phyloP scores from a whole-genome alignment of 805 yeast species.

The Kluyveromyces wickerhamii region DNA sequence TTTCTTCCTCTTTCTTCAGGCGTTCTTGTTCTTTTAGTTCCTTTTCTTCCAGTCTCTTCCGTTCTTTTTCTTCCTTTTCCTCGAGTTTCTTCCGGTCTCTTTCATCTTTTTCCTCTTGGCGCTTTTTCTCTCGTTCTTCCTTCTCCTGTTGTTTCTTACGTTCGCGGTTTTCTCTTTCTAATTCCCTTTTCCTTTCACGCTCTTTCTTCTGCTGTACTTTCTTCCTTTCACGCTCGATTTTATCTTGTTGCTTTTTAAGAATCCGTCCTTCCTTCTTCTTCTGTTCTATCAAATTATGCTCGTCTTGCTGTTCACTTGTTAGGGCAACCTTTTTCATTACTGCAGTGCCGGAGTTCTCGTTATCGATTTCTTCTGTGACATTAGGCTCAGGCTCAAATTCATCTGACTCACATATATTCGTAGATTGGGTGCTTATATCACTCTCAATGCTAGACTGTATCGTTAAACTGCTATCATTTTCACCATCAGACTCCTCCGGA shows the following conservation, averaged over 20 bases:
- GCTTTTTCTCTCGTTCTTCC: constrained; percentile 16
- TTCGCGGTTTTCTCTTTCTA: constrained; percentile 17
- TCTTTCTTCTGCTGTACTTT: constrained; percentile 26
- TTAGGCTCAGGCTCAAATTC: not conserved
- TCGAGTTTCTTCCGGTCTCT: constrained; percentile 13
- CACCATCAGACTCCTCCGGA: too few species aligned
- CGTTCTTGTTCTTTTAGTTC: constrained; percentile 16
- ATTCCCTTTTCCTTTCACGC: constrained; percentile 11
- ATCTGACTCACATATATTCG: too few species aligned
- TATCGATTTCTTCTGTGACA: constrained; percentile 2
- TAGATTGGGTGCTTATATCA: too few species aligned
- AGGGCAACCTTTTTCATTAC: too few species aligned
- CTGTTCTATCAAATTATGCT: constrained; percentile 10
- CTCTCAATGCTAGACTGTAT: too few species aligned
- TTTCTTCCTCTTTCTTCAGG: constrained; percentile 19
- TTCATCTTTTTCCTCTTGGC: constrained; percentile 11
- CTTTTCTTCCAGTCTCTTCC: constrained; percentile 21
- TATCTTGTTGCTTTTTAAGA: constrained; percentile 14
- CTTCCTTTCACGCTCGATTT: constrained; percentile 31
- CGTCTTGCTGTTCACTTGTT: constrained; percentile 9
- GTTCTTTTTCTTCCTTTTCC: constrained; percentile 13
- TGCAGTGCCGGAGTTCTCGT: too few species aligned
- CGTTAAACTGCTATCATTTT: not conserved
- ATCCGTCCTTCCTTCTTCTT: constrained; percentile 12
- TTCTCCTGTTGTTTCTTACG: constrained; percentile 17